These are phyloP conservation scores for Ogataea zsoltii DNA, from an alignment of 805 yeast genomes.

Conservation along the genomic window DNA sequence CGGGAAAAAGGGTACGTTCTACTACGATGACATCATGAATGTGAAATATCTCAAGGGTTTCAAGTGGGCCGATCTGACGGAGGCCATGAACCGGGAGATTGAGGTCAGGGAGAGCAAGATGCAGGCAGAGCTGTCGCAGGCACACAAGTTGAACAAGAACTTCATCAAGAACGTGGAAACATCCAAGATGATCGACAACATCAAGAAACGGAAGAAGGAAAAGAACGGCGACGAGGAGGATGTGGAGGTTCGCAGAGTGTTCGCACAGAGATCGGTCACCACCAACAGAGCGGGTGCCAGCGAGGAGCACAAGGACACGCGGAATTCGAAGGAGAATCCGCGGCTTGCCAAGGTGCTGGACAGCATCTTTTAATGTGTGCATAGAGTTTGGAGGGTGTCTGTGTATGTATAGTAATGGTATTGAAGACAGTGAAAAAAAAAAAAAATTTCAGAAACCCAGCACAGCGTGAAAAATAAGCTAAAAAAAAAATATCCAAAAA, in stretches of 20 bases:
- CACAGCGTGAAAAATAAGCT: constrained; percentile 6
- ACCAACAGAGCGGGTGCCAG: constrained; percentile 68
- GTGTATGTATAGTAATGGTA: too few relatives aligned
- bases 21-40: constrained; percentile 92
- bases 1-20: constrained; percentile 87
- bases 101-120: constrained; percentile 86
- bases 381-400: too few relatives aligned
- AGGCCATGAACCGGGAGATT: constrained; percentile 86
- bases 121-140: constrained; percentile 86
- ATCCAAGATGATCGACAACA: constrained; percentile 75
- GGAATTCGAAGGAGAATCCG: constrained; percentile 31
- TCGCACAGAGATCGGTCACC: constrained; percentile 69
- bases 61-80: constrained; percentile 94
- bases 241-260: constrained; percentile 51
- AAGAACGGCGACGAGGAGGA: constrained; percentile 27
- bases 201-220: constrained; percentile 50
- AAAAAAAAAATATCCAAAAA: not conserved
- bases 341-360: constrained; percentile 51
- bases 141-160: constrained; percentile 80
- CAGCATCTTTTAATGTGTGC: constrained; percentile 55
- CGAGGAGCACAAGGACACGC: constrained; percentile 40
- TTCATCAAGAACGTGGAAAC: constrained; percentile 83
- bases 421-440: too few relatives aligned
- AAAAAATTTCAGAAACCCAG: not conserved
- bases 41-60: constrained; percentile 87